These are phyloP conservation scores for Colletotrichum costaricense DNA, from an alignment of 2,329 filamentous ascomycete species.

Conservation along the genomic window DNA sequence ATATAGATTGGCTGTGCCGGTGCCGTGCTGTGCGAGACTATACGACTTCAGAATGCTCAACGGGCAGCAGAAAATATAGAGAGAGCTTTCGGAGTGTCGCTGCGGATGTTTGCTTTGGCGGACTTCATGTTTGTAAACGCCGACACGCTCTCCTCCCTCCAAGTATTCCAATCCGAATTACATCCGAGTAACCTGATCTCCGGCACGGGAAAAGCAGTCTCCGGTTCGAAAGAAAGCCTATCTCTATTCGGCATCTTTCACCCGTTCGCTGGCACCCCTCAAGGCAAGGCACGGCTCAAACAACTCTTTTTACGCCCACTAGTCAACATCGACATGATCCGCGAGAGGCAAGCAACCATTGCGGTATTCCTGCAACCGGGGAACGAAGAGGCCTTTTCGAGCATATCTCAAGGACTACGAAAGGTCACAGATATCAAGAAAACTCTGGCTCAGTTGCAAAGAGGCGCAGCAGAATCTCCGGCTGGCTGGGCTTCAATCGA, in stretches of 20 bases:
- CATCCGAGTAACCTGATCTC: slow-evolving; percentile 86
- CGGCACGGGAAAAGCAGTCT: slow-evolving; percentile 70
- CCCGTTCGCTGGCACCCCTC: slow-evolving; percentile 78
- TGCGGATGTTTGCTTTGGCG: slow-evolving; percentile 81
- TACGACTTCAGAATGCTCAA: slow-evolving; percentile 55
- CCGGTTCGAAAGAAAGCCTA: slow-evolving; percentile 80
- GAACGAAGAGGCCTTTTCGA: slow-evolving; percentile 68
- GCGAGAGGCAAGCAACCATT: slow-evolving; percentile 78
- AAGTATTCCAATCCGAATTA: slow-evolving; percentile 84
- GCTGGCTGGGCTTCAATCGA: slow-evolving; percentile 64
- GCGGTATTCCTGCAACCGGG: slow-evolving; percentile 73
- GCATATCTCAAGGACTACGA: slow-evolving; percentile 71
- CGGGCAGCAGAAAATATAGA: neutral
- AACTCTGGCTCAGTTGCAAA: slow-evolving; percentile 76
- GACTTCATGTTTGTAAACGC: slow-evolving; percentile 80
- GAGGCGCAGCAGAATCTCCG: slow-evolving; percentile 72
- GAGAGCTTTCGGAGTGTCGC: slow-evolving; percentile 4
- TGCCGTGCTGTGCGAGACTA: slow-evolving; percentile 84
- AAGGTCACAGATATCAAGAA: slow-evolving; percentile 81
- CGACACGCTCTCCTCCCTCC: slow-evolving; percentile 84
- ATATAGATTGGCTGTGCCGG: slow-evolving; percentile 81
- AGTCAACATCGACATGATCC: slow-evolving; percentile 74
- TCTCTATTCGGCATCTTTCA: slow-evolving; percentile 89
- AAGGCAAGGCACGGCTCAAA: slow-evolving; percentile 80
- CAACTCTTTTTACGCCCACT: slow-evolving; percentile 86